Conservation (phyloP, 768 basidiomycete genomes). For the Ramaria sp. region DNA sequence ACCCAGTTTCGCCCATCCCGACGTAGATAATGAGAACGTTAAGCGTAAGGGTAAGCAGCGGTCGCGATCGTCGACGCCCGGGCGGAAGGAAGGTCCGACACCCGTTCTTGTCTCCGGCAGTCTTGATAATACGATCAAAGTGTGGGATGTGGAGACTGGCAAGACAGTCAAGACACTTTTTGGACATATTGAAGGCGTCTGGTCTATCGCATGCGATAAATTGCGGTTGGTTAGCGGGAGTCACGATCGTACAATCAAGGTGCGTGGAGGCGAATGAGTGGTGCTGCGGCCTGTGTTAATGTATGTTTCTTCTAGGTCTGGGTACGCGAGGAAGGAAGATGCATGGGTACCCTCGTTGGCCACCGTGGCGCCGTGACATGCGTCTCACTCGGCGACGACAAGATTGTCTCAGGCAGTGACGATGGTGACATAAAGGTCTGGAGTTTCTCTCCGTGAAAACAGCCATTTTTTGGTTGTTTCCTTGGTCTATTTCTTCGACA, state of each 20-base stretch:
- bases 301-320: conserved; percentile 52
- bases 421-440: conserved; percentile 83
- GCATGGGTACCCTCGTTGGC: conserved; percentile 82
- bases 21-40: neutral
- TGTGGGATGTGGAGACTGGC: conserved; percentile 91
- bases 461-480: neutral
- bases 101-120: conserved; percentile 82
- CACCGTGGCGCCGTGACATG: conserved; percentile 93
- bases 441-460: conserved; percentile 31
- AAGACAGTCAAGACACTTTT: conserved; percentile 75
- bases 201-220: conserved; percentile 90
- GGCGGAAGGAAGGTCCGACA: conserved; percentile 24
- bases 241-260: conserved; percentile 97
- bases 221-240: conserved; percentile 86
- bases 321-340: conserved; percentile 82
- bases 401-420: conserved; percentile 93
- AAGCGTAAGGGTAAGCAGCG: neutral
- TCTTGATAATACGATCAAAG: conserved; percentile 89
- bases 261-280: conserved; percentile 24
- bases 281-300: conserved; percentile 3
- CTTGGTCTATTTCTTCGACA: neutral
- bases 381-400: conserved; percentile 83
- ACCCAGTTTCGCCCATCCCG: neutral
- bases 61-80: neutral
- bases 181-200: conserved; percentile 97